Percentiles rank a stretch among this genome's conserved stretches.
These are phyloP conservation scores for Madurella fahalii DNA, from an alignment of 2,329 filamentous ascomycete species.

Conservation along the genomic window DNA sequence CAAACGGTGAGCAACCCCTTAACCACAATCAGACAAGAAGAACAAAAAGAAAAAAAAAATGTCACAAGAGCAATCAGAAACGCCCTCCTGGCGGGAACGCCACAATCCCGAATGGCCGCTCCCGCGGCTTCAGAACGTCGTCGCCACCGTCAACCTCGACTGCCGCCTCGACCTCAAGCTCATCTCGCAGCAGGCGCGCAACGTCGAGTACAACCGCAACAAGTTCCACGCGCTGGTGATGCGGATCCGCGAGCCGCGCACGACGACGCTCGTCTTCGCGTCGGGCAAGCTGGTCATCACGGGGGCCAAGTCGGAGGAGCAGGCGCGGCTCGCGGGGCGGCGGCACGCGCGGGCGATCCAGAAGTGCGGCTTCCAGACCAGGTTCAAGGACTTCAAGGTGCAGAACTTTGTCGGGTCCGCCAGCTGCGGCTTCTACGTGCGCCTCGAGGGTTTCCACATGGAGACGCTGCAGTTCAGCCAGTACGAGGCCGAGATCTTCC, in stretches of 20 bases:
- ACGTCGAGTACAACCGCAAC: constrained; percentile 81
- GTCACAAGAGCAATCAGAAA: neutral
- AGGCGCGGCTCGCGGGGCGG: constrained; percentile 84
- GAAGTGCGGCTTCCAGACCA: constrained; percentile 94
- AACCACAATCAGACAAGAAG: neutral
- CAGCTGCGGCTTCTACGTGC: constrained; percentile 95
- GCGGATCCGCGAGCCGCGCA: constrained; percentile 96
- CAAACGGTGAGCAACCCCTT: too few species aligned
- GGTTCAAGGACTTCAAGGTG: constrained; percentile 98
- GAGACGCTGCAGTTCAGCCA: constrained; percentile 54
- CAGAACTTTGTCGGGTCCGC: constrained; percentile 96
- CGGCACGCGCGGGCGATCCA: constrained; percentile 97
- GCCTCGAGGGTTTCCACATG: constrained; percentile 82
- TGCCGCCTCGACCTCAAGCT: constrained; percentile 93
- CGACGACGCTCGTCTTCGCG: constrained; percentile 89
- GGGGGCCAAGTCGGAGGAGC: constrained; percentile 89
- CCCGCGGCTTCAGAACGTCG: constrained; percentile 19
- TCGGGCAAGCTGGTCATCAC: constrained; percentile 99
- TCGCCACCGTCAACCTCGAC: constrained; percentile 87
- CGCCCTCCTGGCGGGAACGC: neutral
- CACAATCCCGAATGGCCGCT: constrained; percentile 17
- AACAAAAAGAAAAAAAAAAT: neutral
- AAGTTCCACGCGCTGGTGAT: constrained; percentile 97
- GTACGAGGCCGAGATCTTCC: constrained; percentile 95
- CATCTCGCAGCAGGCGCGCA: constrained; percentile 89